Conservation (phyloP, 2,329 filamentous ascomycete genomes). For the Colletotrichum endophyticum region DNA sequence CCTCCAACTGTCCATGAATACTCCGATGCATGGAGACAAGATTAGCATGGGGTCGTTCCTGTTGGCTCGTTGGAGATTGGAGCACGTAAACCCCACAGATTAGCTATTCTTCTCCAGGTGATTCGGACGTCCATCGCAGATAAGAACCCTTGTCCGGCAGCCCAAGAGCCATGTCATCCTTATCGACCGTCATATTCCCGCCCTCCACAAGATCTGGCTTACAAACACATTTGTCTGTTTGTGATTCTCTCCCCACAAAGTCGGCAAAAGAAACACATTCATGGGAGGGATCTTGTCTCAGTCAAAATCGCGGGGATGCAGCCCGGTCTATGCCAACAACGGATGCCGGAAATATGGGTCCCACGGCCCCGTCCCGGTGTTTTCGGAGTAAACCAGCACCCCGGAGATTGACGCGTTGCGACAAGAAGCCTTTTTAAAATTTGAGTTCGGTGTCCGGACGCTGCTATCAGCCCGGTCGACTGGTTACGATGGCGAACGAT, state of each 20-base stretch:
- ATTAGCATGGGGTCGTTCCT: neutral
- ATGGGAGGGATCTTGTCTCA: neutral
- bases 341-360: neutral
- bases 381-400: neutral
- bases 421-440: rapidly evolving
- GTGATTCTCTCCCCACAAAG: neutral
- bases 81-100: neutral
- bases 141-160: neutral
- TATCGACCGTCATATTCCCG: neutral
- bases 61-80: neutral
- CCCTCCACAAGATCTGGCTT: neutral
- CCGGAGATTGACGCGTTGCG: neutral
- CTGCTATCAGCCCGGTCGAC: no score
- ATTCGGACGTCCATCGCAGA: neutral
- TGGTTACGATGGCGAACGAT: neutral
- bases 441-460: no score
- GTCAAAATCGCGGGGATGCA: neutral
- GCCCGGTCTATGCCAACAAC: neutral
- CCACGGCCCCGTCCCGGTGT: rapidly evolving
- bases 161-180: neutral
- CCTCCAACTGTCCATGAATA: neutral
- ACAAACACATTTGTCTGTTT: neutral
- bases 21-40: neutral
- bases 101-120: neutral
- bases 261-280: neutral